Evolutionary conservation across 2,329 filamentous ascomycete genomes (phyloP), one percentile per base, ranked within the genome.

Genomic region (Rasamsonia emersonii): DNA sequence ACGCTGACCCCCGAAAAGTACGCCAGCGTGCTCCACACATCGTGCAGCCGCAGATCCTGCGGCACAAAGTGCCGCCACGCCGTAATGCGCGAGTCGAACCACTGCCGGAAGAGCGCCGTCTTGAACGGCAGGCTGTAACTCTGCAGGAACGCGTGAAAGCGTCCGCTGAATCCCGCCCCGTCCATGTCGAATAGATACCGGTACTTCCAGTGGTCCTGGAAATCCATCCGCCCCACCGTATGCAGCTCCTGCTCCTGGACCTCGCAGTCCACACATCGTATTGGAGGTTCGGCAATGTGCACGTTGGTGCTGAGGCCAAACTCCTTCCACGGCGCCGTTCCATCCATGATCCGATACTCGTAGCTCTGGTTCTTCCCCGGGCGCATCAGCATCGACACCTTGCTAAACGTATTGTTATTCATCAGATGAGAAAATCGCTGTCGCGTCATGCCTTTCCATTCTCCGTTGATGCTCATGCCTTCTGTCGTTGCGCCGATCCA

Each of bases 11-110:
- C 82, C 4, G 69, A 62, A 48, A 91, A 89, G 56, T 86, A 91
- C 0, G 79, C 73, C 33, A 88, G 57, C 0, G 79, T 84, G 40
- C 75, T 77, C 64, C 82, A 85, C 24, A 91, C 59, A 1, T 73
- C 81, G 38, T 86, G 81, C 13, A 82, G 75, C 3, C 84, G 71
- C 2, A 80, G 44, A 50, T 91, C 84, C 10, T 88, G 59, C 6
- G 85, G 85, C 2, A 89, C 78, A 46, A 86, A 91, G 52, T 93
- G 84, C 26, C 79, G 62, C 84, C 84, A 93, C 0, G 84, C 74
- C 36, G 69, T 71, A 10, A 91, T 58, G 4, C 85, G 73, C 30
- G 79, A 76, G 37, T 83, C 80, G 56, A 79, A 84, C 85, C 85
- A 93, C 49, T 85, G 77, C 15, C 76, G 71, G 56, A 88, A 89